Percentiles rank a stretch among this genome's conserved stretches.
These are phyloP conservation scores for Neoascochyta sp. DNA, from an alignment of 2,329 filamentous ascomycete species.

Conservation along the genomic window DNA sequence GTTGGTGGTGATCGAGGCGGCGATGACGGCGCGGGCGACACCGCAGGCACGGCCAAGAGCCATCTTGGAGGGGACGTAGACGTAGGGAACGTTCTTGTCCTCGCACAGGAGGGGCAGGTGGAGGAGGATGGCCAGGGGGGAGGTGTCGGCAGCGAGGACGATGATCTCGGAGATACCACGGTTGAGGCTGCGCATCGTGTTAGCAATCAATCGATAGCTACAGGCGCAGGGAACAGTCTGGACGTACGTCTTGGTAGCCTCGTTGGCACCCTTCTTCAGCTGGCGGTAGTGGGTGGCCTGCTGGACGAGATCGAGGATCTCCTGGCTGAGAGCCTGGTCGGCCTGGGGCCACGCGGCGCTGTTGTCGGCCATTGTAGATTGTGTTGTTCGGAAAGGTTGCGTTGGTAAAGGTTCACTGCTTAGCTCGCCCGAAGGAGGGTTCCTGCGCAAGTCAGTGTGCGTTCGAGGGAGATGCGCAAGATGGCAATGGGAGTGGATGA, in stretches of 20 bases:
- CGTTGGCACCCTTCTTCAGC: slow-evolving; percentile 52
- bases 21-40: slow-evolving; percentile 83
- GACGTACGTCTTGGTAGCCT: slow-evolving; percentile 74
- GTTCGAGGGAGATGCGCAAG: neutral
- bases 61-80: slow-evolving; percentile 70
- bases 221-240: too few species aligned
- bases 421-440: slow-evolving; percentile 34
- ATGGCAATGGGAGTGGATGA: neutral
- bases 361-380: slow-evolving; percentile 26
- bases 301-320: slow-evolving; percentile 43
- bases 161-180: slow-evolving; percentile 87
- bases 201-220: too few species aligned
- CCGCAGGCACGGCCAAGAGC: slow-evolving; percentile 70
- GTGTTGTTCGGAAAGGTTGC: slow-evolving; percentile 3
- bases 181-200: too few species aligned
- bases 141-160: slow-evolving; percentile 76
- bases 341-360: slow-evolving; percentile 39
- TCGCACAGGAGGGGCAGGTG: slow-evolving; percentile 81
- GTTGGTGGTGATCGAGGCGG: slow-evolving; percentile 74
- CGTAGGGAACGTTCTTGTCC: slow-evolving; percentile 66
- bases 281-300: slow-evolving; percentile 32
- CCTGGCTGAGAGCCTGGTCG: slow-evolving; percentile 48
- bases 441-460: slow-evolving; percentile 1
- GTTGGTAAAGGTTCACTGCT: slow-evolving; percentile 30
- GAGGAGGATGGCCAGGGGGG: slow-evolving; percentile 69